These are phyloP conservation scores for Geum urbanum DNA, from an alignment of 306 rosid genomes.

Conservation along the genomic window DNA sequence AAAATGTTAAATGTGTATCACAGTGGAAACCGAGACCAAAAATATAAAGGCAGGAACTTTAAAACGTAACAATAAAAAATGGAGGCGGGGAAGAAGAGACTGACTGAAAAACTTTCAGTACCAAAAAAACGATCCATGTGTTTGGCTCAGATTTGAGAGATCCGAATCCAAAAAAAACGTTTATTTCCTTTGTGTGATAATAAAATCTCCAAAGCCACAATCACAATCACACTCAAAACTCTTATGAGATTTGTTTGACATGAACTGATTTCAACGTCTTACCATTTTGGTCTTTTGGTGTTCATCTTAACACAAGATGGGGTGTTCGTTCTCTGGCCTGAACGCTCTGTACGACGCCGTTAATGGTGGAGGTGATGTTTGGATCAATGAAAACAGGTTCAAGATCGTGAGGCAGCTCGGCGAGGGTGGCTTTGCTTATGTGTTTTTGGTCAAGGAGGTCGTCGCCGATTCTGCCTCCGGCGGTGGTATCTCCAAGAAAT, in stretches of 20 bases:
- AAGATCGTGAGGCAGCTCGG: conserved; percentile 89
- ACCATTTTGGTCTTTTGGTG: not conserved
- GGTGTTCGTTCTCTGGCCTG: conserved; percentile 90
- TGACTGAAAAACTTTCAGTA: conserved; percentile 13
- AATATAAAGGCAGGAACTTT: not conserved
- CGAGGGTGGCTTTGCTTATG: conserved; percentile 95
- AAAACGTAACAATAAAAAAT: not conserved
- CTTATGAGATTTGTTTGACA: not conserved
- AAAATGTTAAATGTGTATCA: too few relatives aligned
- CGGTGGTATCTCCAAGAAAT: conserved; percentile 55
- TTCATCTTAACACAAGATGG: conserved; percentile 42
- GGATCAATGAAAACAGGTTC: conserved; percentile 98
- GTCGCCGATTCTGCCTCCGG: conserved; percentile 42
- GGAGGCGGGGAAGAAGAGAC: conserved; percentile 16
- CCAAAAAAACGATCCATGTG: conserved; percentile 26
- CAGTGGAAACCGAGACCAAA: not conserved
- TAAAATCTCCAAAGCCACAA: not conserved
- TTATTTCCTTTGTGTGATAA: not conserved
- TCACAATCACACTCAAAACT: not conserved
- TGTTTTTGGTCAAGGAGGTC: conserved; percentile 75
- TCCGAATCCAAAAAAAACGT: conserved; percentile 8
- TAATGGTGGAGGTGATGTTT: conserved; percentile 88
- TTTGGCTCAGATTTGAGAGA: conserved; percentile 36
- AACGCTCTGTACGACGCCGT: conserved; percentile 85
- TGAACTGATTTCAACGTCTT: too few relatives aligned